Conservation (phyloP, 768 basidiomycete genomes). For the Lepiota subincarnata region DNA sequence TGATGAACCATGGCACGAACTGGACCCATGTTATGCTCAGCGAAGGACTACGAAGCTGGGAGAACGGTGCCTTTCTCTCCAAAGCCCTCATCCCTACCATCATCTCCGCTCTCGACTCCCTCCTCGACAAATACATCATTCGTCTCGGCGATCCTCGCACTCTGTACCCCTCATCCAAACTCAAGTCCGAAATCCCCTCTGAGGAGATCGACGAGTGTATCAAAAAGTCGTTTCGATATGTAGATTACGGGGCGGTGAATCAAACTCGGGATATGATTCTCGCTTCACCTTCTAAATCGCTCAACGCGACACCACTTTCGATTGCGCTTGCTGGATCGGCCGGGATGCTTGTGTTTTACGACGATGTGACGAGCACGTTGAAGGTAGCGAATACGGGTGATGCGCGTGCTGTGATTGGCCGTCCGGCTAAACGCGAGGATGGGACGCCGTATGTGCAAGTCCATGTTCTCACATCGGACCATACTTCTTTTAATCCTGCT, state of each 20-base stretch:
- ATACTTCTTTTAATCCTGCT: constrained; percentile 28
- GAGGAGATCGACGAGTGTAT: constrained; percentile 1
- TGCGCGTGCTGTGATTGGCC: constrained; percentile 38
- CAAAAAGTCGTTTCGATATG: constrained; percentile 4
- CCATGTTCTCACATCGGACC: constrained; percentile 36
- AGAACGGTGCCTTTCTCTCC: constrained; percentile 2
- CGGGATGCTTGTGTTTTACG: constrained; percentile 32
- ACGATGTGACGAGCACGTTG: constrained; percentile 29
- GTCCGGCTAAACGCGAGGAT: constrained; percentile 19
- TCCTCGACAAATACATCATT: background rate
- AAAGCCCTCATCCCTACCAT: background rate
- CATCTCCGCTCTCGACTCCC: background rate
- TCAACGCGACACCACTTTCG: constrained; percentile 22
- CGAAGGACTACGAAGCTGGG: constrained; percentile 7
- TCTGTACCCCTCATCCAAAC: background rate
- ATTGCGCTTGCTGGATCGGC: constrained; percentile 26
- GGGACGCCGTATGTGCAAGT: constrained; percentile 23
- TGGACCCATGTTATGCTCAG: background rate
- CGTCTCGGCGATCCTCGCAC: background rate
- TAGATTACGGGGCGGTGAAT: constrained; percentile 32
- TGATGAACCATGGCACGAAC: background rate
- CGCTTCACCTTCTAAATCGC: constrained; percentile 17
- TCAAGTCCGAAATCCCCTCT: background rate
- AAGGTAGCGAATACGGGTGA: constrained; percentile 37
- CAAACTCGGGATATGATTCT: constrained; percentile 20